Evolutionary conservation across 352 stramenopile genomes (phyloP).

Genomic region (Elongisporangium prolatum): DNA sequence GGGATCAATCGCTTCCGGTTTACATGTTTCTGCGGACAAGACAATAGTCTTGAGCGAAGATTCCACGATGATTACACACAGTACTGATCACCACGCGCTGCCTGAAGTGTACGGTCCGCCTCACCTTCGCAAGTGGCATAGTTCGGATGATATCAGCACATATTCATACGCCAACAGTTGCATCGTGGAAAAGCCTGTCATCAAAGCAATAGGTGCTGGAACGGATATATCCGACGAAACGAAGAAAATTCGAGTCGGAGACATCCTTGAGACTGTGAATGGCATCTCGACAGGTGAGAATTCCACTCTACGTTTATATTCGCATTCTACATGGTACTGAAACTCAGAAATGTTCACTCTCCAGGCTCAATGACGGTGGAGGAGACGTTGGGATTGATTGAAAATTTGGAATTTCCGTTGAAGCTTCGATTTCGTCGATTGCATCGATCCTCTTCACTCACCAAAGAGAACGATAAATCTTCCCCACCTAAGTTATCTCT

Average conservation of each 20-base stretch:
- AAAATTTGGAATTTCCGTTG: slow-evolving; percentile 50
- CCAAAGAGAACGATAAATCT: slow-evolving; percentile 6
- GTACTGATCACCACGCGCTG: neutral
- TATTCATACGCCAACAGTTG: slow-evolving; percentile 28
- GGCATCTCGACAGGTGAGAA: slow-evolving; percentile 57
- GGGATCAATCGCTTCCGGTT: slow-evolving; percentile 30
- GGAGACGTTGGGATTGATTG: slow-evolving; percentile 45
- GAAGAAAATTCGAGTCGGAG: slow-evolving; percentile 39
- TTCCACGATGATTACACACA: slow-evolving; percentile 4
- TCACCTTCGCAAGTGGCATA: slow-evolving; percentile 45
- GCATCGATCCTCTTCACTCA: slow-evolving; percentile 1
- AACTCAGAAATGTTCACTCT: slow-evolving; percentile 4
- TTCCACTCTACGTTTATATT: neutral
- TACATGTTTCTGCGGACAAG: slow-evolving; percentile 25
- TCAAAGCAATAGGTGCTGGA: slow-evolving; percentile 20
- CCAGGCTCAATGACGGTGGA: slow-evolving; percentile 57
- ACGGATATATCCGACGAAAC: slow-evolving; percentile 29
- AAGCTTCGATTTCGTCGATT: slow-evolving; percentile 57
- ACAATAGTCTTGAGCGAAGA: slow-evolving; percentile 48
- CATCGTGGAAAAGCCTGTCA: slow-evolving; percentile 53
- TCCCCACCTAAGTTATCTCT: slow-evolving; percentile 9
- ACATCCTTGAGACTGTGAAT: slow-evolving; percentile 70
- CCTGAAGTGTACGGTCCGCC: neutral
- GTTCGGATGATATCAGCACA: slow-evolving; percentile 45
- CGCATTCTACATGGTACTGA: no score